Base-by-base conservation (phyloP, 2,329 filamentous ascomycete species). In the Chrysoporthe deuterocubensis region DNA sequence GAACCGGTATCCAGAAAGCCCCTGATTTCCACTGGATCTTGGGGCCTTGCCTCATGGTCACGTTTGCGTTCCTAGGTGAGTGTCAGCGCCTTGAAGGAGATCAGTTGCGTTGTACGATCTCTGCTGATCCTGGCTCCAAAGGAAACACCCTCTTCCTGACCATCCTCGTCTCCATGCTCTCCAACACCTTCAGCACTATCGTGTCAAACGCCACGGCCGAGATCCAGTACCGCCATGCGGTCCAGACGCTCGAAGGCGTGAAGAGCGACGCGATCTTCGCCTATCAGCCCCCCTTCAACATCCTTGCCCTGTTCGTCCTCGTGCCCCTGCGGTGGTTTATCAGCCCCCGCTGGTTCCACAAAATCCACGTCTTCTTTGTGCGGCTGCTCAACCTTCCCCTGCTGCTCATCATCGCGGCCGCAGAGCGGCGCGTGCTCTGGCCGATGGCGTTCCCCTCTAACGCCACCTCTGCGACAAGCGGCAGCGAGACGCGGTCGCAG, bases 81-180 rank as follows among this genome's bases (percentile, higher is more conserved):
- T 46, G 42, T 57, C 40, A 4, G 34, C 11, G 16, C 37, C 8
- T 34, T 52, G 18, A 46, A 62, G 43, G 7, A 21, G 9, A 56
- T 44, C 18, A 13, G 2, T 60, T 14, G 37, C 32, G 43, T 26
- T n/a, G 13, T 26, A 32, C n/a, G 14, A 2, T 18, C 14, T 34
- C 11, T 56, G 62, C 62, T 64, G 11, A 64, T 57, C 43, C 1
- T 16, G 21, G 16, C 7, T 37, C 14, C 42, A 32, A n/a, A 59
- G 62, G 93, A 54, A 96, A 96, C 78, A 96, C 92, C 0, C 85
- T 96, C 66, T 96, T 96, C 80, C 84, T 96, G n/a, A 96, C 93
- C 2, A 93, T 96, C 70, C 84, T 96, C 18, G 92, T 96, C 1
- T 94, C 93, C 14, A 95, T 95, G 87, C 85, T 96, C 13, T 92